Percentiles rank a stretch among this genome's conserved stretches.
phyloP scores from a whole-genome alignment of 129 eudicot species.

The Smallanthus sonchifolius region DNA sequence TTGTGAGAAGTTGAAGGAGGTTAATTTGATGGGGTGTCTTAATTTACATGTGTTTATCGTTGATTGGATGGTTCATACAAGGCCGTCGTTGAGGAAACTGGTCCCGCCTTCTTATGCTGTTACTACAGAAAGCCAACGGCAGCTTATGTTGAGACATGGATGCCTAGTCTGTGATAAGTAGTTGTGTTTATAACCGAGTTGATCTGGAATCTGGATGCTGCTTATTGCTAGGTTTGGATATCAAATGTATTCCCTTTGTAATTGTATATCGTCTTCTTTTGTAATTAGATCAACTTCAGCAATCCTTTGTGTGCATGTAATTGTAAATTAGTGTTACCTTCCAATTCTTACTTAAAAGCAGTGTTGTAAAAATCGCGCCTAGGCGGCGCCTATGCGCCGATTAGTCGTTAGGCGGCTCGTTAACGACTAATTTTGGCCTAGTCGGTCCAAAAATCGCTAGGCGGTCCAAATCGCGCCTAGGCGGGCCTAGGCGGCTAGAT shows the following conservation, averaged over 20 bases:
- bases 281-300: neutral
- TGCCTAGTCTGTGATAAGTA: slow-evolving; percentile 39
- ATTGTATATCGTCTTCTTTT: neutral
- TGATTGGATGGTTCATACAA: slow-evolving; percentile 33
- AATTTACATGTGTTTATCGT: slow-evolving; percentile 28
- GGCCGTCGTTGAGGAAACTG: slow-evolving; percentile 49
- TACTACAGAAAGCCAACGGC: slow-evolving; percentile 25
- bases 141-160: slow-evolving; percentile 46
- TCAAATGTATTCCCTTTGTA: neutral
- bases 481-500: no score
- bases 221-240: neutral
- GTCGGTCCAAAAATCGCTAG: no score
- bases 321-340: neutral
- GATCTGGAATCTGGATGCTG: neutral
- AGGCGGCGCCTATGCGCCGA: no score
- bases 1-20: slow-evolving; percentile 52
- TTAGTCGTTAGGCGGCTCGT: no score
- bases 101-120: slow-evolving; percentile 39
- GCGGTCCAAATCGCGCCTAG: no score
- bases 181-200: neutral
- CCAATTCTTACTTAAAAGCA: no score
- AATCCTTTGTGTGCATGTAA: neutral
- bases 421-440: no score
- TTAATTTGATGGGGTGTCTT: slow-evolving; percentile 49
- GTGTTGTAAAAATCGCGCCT: no score